These are phyloP conservation scores for Alectoria sarmentosa DNA, from an alignment of 495 filamentous ascomycete species.

Conservation along the genomic window DNA sequence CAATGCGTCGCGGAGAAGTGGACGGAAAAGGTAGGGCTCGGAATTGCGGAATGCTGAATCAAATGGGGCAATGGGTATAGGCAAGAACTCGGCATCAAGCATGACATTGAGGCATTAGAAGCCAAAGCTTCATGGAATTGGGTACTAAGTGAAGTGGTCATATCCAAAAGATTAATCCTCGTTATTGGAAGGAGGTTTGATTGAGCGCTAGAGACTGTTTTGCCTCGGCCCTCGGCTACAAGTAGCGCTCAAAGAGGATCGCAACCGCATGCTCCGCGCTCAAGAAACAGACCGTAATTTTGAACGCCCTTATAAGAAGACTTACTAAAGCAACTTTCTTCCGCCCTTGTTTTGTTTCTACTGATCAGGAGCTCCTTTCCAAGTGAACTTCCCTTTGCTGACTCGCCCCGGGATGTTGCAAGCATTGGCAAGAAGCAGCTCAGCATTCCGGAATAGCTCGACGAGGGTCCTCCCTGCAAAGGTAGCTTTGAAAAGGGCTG, in stretches of 20 bases:
- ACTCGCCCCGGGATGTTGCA: conserved; percentile 36
- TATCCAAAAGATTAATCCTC: no score
- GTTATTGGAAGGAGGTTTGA: no score
- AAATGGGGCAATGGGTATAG: not conserved
- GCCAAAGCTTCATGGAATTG: not conserved
- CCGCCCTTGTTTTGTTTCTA: not conserved
- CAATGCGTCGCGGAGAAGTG: conserved; percentile 34
- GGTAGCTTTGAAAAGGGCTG: conserved; percentile 24
- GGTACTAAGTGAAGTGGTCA: not conserved
- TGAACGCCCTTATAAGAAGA: not conserved
- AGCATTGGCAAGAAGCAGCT: conserved; percentile 38
- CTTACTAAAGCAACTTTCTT: not conserved
- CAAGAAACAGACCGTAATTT: not conserved
- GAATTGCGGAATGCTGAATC: not conserved
- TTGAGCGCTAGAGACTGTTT: not conserved
- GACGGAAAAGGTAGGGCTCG: conserved; percentile 27
- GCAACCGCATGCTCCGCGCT: not conserved
- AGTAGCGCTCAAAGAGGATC: not conserved
- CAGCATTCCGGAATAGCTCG: conserved; percentile 35
- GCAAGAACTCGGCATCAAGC: not conserved
- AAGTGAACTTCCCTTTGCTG: not conserved
- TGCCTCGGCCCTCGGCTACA: conserved; percentile 1
- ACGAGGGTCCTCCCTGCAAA: conserved; percentile 27
- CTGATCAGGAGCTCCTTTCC: not conserved
- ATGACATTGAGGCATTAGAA: not conserved